Conservation (phyloP, 805 yeast species). For the Hanseniaspora singularis region DNA sequence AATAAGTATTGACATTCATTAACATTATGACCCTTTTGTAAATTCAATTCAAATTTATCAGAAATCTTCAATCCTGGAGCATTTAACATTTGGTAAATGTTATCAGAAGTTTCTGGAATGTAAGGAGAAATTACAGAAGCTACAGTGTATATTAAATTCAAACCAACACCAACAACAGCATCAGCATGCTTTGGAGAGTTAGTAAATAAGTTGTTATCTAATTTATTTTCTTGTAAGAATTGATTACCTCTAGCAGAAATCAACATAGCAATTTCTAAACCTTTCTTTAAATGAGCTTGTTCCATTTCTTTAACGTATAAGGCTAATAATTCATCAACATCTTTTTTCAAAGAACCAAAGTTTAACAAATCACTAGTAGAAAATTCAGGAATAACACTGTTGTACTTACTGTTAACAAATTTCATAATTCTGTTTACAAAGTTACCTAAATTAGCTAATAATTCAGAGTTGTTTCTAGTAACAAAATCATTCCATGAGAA, state of each 20-base stretch:
- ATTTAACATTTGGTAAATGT: conserved; percentile 66
- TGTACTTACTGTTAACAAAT: conserved; percentile 79
- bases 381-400: conserved; percentile 73
- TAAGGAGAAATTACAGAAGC: conserved; percentile 73
- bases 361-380: conserved; percentile 38
- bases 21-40: conserved; percentile 73
- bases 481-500: conserved; percentile 97
- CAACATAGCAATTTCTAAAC: conserved; percentile 83
- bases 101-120: conserved; percentile 72
- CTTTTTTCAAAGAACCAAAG: conserved; percentile 37
- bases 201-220: conserved; percentile 74
- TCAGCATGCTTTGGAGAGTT: conserved; percentile 70
- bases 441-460: conserved; percentile 92
- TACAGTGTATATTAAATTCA: conserved; percentile 78
- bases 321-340: conserved; percentile 49
- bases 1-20: conserved; percentile 87
- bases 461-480: conserved; percentile 81
- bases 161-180: conserved; percentile 83
- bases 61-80: conserved; percentile 72
- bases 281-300: conserved; percentile 68
- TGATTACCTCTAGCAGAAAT: conserved; percentile 86
- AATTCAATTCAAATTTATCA: conserved; percentile 55
- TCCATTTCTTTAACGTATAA: conserved; percentile 65
- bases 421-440: conserved; percentile 88
- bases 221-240: conserved; percentile 89